Percentiles rank a stretch among this genome's conserved stretches.
Conservation (phyloP, 2,329 filamentous ascomycete species). For the Hymenoscyphus repandus region DNA sequence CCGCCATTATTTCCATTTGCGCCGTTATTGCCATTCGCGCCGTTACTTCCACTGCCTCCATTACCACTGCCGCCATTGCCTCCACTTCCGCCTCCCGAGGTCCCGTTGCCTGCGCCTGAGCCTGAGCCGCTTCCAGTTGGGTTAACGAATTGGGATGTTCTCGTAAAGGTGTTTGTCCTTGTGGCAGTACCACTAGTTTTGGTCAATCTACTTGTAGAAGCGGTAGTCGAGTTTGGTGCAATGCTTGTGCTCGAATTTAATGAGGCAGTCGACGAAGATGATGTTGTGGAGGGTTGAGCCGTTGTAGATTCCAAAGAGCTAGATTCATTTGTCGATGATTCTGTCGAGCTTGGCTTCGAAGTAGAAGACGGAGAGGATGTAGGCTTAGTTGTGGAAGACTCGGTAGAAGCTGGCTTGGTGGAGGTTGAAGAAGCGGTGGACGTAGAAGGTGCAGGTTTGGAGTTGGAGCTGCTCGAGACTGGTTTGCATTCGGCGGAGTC, state of each 20-base stretch:
- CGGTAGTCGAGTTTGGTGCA: neutral
- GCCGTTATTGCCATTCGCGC: neutral
- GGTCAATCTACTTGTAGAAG: neutral
- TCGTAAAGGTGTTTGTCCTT: no score
- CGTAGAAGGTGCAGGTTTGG: neutral
- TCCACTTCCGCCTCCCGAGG: neutral
- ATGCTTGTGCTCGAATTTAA: neutral
- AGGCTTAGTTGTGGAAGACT: neutral
- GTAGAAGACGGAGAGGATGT: neutral
- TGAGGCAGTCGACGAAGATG: neutral
- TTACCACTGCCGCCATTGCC: neutral
- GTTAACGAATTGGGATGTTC: no score
- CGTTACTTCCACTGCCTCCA: neutral
- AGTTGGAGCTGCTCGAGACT: neutral
- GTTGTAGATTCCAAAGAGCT: neutral
- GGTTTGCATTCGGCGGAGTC: neutral
- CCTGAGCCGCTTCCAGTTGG: neutral
- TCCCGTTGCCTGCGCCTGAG: neutral
- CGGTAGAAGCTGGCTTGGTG: neutral
- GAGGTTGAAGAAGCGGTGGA: neutral
- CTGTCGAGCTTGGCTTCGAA: constrained; percentile 9
- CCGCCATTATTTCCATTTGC: neutral
- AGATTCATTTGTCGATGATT: constrained; percentile 6
- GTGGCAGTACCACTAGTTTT: neutral
- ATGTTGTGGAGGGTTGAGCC: constrained; percentile 3